Conservation (phyloP, 2,329 filamentous ascomycete species). For the Colletotrichum sp. region DNA sequence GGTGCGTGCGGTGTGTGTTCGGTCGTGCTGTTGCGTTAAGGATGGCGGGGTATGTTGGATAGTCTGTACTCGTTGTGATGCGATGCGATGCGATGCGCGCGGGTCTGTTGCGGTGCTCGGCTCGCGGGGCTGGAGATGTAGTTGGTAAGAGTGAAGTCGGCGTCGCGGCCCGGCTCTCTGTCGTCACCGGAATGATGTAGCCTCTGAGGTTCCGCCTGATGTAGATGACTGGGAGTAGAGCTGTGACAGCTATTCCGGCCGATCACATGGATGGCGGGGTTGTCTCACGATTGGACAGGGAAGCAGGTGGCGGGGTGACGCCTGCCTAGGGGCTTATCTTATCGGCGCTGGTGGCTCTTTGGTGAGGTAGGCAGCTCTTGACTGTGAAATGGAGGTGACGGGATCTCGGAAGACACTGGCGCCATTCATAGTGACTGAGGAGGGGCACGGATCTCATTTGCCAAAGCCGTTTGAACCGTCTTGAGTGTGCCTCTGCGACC, state of each 20-base stretch:
- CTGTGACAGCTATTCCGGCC: slow-evolving; percentile 21
- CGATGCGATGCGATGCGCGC: background rate
- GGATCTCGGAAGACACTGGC: background rate
- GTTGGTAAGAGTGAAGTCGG: background rate
- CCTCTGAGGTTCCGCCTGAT: slow-evolving; percentile 18
- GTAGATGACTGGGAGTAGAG: slow-evolving; percentile 11
- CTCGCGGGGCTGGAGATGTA: background rate
- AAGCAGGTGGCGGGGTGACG: slow-evolving; percentile 12
- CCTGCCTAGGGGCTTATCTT: slow-evolving; percentile 21
- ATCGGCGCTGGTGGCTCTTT: background rate
- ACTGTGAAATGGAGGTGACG: background rate
- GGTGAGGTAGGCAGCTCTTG: background rate
- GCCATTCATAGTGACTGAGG: background rate
- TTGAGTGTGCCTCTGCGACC: background rate
- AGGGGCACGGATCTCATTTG: background rate
- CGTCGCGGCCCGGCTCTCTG: background rate
- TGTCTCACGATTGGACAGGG: slow-evolving; percentile 23
- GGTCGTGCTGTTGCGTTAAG: background rate
- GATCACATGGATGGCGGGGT: slow-evolving; percentile 27
- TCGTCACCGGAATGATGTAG: slow-evolving; percentile 11
- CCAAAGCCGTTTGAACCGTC: background rate
- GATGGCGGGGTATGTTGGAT: background rate
- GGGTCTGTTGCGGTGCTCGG: background rate
- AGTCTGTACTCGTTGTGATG: background rate
- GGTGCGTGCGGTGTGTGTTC: background rate